phyloP scores from a whole-genome alignment of 2,329 filamentous ascomycete species.

The Clarireedia homoeocarpa region DNA sequence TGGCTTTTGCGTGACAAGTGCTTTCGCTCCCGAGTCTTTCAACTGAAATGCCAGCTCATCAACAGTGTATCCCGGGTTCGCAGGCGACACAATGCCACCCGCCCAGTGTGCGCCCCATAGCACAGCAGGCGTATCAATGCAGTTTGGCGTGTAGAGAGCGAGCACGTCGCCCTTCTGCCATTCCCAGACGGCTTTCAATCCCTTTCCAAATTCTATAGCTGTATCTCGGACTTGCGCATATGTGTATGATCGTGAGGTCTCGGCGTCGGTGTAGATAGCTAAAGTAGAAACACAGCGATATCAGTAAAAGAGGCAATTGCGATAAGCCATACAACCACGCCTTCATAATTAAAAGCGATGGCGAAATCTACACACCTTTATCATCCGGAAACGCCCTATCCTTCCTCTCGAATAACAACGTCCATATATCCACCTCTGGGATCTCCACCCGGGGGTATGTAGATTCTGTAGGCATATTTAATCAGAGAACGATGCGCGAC shows the following conservation, averaged over 20 bases:
- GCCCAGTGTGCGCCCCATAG: slow-evolving; percentile 79
- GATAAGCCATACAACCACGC: too few relatives aligned
- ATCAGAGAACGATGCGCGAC: neutral
- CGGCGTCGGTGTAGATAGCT: slow-evolving; percentile 75
- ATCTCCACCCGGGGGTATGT: slow-evolving; percentile 44
- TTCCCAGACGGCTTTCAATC: slow-evolving; percentile 63
- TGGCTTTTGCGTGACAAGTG: slow-evolving; percentile 63
- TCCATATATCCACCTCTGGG: slow-evolving; percentile 71
- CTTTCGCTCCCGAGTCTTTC: slow-evolving; percentile 67
- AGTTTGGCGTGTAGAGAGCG: slow-evolving; percentile 76
- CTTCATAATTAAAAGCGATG: too few relatives aligned
- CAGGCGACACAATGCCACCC: slow-evolving; percentile 73
- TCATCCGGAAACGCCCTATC: slow-evolving; percentile 59
- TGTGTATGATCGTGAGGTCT: slow-evolving; percentile 61
- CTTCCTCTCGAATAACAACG: slow-evolving; percentile 65
- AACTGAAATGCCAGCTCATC: slow-evolving; percentile 82
- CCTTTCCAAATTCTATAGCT: slow-evolving; percentile 71
- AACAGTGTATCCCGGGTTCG: slow-evolving; percentile 79
- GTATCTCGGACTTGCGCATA: slow-evolving; percentile 57
- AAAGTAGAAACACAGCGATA: slow-evolving; percentile 4
- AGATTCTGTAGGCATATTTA: slow-evolving; percentile 25
- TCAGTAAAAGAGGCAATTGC: too few relatives aligned
- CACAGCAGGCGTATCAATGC: slow-evolving; percentile 70
- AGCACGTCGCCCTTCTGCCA: slow-evolving; percentile 83
- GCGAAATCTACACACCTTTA: slow-evolving; percentile 48